Evolutionary conservation across 1,284 basidiomycete genomes (phyloP), one percentile per base, ranked within the genome.

Genomic region (Afroboletus lepidellus): DNA sequence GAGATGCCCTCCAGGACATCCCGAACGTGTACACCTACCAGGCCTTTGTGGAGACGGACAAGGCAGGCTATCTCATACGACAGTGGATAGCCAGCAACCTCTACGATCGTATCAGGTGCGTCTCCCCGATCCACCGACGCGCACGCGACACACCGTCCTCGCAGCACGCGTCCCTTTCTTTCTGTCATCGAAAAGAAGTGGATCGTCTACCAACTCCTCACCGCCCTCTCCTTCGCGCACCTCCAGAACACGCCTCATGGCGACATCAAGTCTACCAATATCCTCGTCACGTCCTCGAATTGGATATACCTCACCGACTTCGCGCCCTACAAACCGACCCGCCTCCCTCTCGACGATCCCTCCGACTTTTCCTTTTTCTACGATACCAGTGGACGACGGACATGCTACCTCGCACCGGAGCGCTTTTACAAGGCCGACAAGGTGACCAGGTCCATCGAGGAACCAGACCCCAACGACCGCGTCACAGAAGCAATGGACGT

Each of bases 341-440:
- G 85, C 65, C 83, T 99, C 8, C 97, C 97, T 0, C 82, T 98
- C 36, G 94, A 99, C 65, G 96, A 99, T 65, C 97, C 97, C 0
- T 87, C 94, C 5, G 95, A 98, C 72, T 99, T 98, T 70, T 94
- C 94, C 5, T 97, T 95, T 77, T 99, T 90, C 79, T 99, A 96
- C 69, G 97, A 99, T 70, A 96, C 94, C 2, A 94, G 92, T 9
- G 93, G 91, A 1, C 78, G 92, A 9, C 80, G 97, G 6, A 96
- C 92, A 3, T 99, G 96, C 69, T 98, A 99, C 65, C 77, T 99
- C 54, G 97, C 97, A 0, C 97, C 97, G 0, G 97, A 99, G 64
- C 79, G 97, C 9, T 99, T 99, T 74, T 98, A 90, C 71, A 84
- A 87, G 3, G 81, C 88, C 1, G 88, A 89, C 38, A 86, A 87